phyloP scores from a whole-genome alignment of 2,329 filamentous ascomycete species.

The Monosporascus sp. region DNA sequence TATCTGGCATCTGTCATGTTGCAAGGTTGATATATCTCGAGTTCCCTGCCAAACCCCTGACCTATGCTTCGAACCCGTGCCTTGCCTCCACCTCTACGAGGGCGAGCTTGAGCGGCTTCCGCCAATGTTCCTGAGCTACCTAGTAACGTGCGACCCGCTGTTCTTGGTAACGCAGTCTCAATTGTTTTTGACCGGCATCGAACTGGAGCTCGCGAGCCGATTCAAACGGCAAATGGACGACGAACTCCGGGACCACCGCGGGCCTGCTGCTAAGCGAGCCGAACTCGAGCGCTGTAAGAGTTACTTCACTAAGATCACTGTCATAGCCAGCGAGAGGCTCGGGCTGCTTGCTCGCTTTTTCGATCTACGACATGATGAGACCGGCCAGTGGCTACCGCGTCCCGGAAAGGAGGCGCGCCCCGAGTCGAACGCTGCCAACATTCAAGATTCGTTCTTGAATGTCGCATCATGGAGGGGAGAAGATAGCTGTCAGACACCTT shows the following conservation, averaged over 20 bases:
- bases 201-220: not conserved
- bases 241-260: not conserved
- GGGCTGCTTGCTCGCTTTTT: not conserved
- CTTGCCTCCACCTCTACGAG: not conserved
- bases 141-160: not conserved
- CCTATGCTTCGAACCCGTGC: not conserved
- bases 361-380: not conserved
- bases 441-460: not conserved
- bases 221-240: not conserved
- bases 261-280: not conserved
- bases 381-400: not conserved
- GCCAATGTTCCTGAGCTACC: not conserved
- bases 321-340: not conserved
- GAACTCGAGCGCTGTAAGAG: not conserved
- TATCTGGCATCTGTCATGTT: not conserved
- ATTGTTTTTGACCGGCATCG: not conserved
- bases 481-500: not conserved
- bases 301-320: not conserved
- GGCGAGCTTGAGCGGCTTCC: not conserved
- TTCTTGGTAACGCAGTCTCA: not conserved
- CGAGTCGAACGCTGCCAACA: not conserved
- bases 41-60: not conserved
- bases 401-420: not conserved
- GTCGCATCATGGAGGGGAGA: not conserved
- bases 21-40: not conserved